phyloP scores from a whole-genome alignment of 1,284 basidiomycete genomes.

The Sporisorium exsertum region DNA sequence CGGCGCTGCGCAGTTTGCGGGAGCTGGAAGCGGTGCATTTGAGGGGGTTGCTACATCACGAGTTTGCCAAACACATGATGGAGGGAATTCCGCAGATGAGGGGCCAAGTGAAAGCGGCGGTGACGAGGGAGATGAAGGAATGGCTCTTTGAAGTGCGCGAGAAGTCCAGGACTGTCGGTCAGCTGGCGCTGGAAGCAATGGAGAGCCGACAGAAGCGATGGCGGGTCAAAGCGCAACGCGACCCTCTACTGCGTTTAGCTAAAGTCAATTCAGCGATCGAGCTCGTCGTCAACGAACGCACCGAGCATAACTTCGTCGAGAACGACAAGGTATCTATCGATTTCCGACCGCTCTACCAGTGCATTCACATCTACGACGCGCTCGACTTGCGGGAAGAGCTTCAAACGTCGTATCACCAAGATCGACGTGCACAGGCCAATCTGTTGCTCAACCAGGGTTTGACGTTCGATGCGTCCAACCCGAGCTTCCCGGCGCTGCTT shows the following conservation, averaged over 20 bases:
- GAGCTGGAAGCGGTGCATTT: conserved; percentile 86
- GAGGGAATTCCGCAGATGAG: conserved; percentile 91
- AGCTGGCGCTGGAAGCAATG: conserved; percentile 90
- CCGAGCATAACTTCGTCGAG: conserved; percentile 91
- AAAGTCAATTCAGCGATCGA: conserved; percentile 95
- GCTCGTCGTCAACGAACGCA: conserved; percentile 90
- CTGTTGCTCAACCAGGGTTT: conserved; percentile 82
- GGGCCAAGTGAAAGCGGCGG: conserved; percentile 87
- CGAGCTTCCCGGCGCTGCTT: conserved; percentile 53
- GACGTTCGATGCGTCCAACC: conserved; percentile 65
- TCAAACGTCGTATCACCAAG: conserved; percentile 91
- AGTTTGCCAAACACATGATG: conserved; percentile 90
- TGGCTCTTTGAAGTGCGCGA: conserved; percentile 97
- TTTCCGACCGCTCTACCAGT: conserved; percentile 94
- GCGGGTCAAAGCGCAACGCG: conserved; percentile 72
- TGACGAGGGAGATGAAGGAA: conserved; percentile 93
- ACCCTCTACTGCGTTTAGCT: conserved; percentile 74
- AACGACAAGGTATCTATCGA: conserved; percentile 89
- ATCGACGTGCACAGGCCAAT: conserved; percentile 91
- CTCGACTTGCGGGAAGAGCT: conserved; percentile 89
- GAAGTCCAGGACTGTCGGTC: conserved; percentile 85
- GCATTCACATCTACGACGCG: conserved; percentile 95
- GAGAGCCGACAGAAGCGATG: conserved; percentile 85
- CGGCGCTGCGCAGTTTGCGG: conserved; percentile 75
- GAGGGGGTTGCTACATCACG: conserved; percentile 84